Percentiles rank a stretch among this genome's conserved stretches.
phyloP scores from a whole-genome alignment of 345 rosid genomes.

The Salix koriyanagi region DNA sequence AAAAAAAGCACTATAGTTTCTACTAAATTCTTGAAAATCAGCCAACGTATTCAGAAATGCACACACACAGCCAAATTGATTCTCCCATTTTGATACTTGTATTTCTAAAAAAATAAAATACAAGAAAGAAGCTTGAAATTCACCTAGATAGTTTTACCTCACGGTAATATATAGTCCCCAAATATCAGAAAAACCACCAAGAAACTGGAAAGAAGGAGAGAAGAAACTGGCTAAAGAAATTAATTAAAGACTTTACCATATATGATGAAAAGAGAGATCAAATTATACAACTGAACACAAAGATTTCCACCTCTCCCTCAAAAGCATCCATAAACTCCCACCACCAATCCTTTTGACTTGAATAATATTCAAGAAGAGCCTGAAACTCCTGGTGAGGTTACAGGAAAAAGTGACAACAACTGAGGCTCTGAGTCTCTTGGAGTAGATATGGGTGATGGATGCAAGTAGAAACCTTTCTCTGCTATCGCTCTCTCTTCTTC shows the following conservation, averaged over 20 bases:
- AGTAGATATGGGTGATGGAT: constrained; percentile 39
- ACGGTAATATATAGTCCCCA: not conserved
- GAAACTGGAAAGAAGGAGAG: not conserved
- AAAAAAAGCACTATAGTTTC: not conserved
- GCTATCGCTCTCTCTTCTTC: constrained; percentile 33
- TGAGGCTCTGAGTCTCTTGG: constrained; percentile 32
- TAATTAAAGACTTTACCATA: constrained; percentile 25
- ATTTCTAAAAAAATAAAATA: not conserved
- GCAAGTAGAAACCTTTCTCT: constrained; percentile 39
- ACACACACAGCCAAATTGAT: not conserved
- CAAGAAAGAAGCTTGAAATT: not conserved
- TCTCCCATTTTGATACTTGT: not conserved
- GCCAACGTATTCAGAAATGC: not conserved
- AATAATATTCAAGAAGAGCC: constrained; percentile 12
- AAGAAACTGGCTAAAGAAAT: constrained; percentile 9
- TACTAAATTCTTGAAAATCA: not conserved
- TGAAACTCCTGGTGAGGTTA: constrained; percentile 29
- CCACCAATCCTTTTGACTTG: not conserved
- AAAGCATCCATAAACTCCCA: constrained; percentile 16
- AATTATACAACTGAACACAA: constrained; percentile 43
- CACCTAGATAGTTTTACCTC: not conserved
- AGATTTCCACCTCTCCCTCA: constrained; percentile 23
- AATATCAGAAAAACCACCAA: not conserved
- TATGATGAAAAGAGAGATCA: constrained; percentile 29
- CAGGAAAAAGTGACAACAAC: constrained; percentile 38